A percentile compares a stretch with the other conserved stretches of the same genome.
phyloP scores from a whole-genome alignment of 371 early-diverging fungal genomes.

The Mortierella sp. region DNA sequence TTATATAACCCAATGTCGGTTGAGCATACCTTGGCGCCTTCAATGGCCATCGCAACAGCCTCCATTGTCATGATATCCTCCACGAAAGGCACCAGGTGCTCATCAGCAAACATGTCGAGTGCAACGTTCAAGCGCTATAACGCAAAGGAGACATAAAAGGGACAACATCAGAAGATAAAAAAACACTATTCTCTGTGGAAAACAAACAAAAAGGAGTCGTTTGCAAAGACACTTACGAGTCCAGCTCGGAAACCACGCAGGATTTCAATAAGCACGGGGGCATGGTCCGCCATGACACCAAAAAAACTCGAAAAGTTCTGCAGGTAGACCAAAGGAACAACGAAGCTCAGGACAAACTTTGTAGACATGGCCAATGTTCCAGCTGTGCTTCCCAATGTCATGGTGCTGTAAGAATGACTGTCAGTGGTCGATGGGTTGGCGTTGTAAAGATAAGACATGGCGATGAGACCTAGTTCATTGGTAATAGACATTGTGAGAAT shows the following conservation, averaged over 20 bases:
- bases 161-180: too few relatives aligned
- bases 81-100: conserved; percentile 64
- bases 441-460: conserved; percentile 45
- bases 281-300: conserved; percentile 60
- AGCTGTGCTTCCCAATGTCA: conserved; percentile 40
- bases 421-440: conserved; percentile 47
- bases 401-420: conserved; percentile 31
- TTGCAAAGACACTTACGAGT: conserved; percentile 25
- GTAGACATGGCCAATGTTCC: conserved; percentile 52
- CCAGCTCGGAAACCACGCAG: conserved; percentile 49
- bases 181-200: not conserved
- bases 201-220: too few relatives aligned
- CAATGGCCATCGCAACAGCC: conserved; percentile 66
- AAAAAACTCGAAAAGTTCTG: conserved; percentile 67
- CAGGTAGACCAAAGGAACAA: conserved; percentile 64
- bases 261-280: conserved; percentile 61
- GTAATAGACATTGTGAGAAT: too few relatives aligned
- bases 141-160: not conserved
- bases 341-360: conserved; percentile 61
- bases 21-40: conserved; percentile 62
- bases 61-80: conserved; percentile 69
- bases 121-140: conserved; percentile 57
- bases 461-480: conserved; percentile 49
- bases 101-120: conserved; percentile 59
- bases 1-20: not conserved